Conservation (phyloP, 352 stramenopile species). For the Pythium monospermum region DNA sequence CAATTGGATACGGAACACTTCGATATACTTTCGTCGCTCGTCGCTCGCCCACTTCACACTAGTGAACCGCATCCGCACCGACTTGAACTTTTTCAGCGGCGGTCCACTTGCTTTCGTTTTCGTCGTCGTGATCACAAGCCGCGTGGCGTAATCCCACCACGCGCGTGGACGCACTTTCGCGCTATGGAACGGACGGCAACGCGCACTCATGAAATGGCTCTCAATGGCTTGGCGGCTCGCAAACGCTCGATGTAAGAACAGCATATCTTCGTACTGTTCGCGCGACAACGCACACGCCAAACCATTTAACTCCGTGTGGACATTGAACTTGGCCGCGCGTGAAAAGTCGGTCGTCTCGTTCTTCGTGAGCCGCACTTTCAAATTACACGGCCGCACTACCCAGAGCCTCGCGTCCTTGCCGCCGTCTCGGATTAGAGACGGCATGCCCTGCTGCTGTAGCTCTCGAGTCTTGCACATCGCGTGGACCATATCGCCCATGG, state of each 20-base stretch:
- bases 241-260: constrained; percentile 71
- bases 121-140: constrained; percentile 37
- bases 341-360: constrained; percentile 75
- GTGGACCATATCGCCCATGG: constrained; percentile 55
- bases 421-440: constrained; percentile 1
- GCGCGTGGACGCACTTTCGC: constrained; percentile 33
- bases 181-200: constrained; percentile 49
- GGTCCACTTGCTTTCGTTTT: constrained; percentile 3
- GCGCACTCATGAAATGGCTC: constrained; percentile 53
- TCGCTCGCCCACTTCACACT: constrained; percentile 42
- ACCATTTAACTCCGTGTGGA: constrained; percentile 43
- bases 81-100: constrained; percentile 14
- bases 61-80: constrained; percentile 41
- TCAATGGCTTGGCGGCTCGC: constrained; percentile 52
- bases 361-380: constrained; percentile 67
- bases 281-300: constrained; percentile 52
- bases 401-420: constrained; percentile 22
- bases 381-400: constrained; percentile 45
- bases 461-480: constrained; percentile 15
- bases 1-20: constrained; percentile 45
- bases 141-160: constrained; percentile 77
- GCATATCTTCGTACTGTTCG: constrained; percentile 78
- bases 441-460: not conserved
- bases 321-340: constrained; percentile 56
- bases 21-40: constrained; percentile 59